Conservation (phyloP, 805 yeast species). For the Ascoidea rubescens region DNA sequence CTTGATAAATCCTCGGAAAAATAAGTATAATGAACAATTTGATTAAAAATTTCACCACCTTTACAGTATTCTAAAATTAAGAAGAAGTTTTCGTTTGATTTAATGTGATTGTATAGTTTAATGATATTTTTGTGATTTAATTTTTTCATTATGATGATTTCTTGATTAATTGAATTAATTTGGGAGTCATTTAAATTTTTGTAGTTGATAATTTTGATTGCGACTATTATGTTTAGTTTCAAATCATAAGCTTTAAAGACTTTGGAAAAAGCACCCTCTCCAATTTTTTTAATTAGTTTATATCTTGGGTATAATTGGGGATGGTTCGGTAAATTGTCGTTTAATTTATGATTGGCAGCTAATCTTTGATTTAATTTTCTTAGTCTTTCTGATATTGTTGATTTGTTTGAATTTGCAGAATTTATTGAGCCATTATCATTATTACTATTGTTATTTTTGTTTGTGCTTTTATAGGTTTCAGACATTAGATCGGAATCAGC, state of each 20-base stretch:
- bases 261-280: slow-evolving; percentile 84
- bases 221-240: slow-evolving; percentile 31
- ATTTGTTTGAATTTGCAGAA: no score
- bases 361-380: no score
- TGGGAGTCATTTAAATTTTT: slow-evolving; percentile 35
- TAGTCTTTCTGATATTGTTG: no score
- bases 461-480: background rate
- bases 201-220: slow-evolving; percentile 67
- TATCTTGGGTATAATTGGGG: slow-evolving; percentile 17
- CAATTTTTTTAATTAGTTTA: slow-evolving; percentile 28
- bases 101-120: slow-evolving; percentile 37
- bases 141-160: slow-evolving; percentile 60
- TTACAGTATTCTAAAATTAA: slow-evolving; percentile 52
- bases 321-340: slow-evolving; percentile 7
- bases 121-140: slow-evolving; percentile 48
- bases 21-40: slow-evolving; percentile 65
- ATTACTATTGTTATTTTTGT: background rate
- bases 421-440: no score
- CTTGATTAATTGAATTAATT: slow-evolving; percentile 47
- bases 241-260: slow-evolving; percentile 61
- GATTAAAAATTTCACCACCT: slow-evolving; percentile 76
- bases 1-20: slow-evolving; percentile 60
- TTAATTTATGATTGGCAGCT: no score
- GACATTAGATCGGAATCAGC: background rate
- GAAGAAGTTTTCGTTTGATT: slow-evolving; percentile 39